Conservation (phyloP, 306 rosid genomes). For the Phaseolus lunatus region DNA sequence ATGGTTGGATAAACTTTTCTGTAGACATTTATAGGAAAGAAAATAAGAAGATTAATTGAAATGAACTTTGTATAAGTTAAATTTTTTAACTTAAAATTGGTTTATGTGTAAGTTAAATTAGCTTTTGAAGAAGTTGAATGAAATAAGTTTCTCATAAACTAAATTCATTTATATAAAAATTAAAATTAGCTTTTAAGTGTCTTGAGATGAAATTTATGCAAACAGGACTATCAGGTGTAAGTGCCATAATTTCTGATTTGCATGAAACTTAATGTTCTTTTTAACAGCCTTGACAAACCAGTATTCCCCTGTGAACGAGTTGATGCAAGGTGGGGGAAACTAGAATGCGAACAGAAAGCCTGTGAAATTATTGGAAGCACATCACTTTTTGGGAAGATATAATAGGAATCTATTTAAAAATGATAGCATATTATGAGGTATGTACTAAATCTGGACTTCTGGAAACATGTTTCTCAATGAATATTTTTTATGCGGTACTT, state of each 20-base stretch:
- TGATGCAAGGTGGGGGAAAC: conserved; percentile 95
- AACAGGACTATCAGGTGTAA: not conserved
- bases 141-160: not conserved
- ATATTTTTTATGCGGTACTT: not conserved
- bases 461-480: not conserved
- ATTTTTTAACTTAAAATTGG: no score
- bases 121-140: not conserved
- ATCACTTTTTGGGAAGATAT: conserved; percentile 50
- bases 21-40: no score
- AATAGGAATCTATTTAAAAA: not conserved
- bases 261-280: conserved; percentile 13
- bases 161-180: no score
- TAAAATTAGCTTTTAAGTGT: no score
- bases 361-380: conserved; percentile 73
- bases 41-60: not conserved
- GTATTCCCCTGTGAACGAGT: conserved; percentile 82
- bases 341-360: conserved; percentile 79
- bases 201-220: no score
- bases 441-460: not conserved
- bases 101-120: no score
- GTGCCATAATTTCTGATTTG: not conserved
- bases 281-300: conserved; percentile 75
- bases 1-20: not conserved
- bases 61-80: no score
- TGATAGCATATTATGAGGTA: conserved; percentile 12